Evolutionary conservation across 2,329 filamentous ascomycete species (phyloP).

Genomic region (Rachicladosporium sp.): DNA sequence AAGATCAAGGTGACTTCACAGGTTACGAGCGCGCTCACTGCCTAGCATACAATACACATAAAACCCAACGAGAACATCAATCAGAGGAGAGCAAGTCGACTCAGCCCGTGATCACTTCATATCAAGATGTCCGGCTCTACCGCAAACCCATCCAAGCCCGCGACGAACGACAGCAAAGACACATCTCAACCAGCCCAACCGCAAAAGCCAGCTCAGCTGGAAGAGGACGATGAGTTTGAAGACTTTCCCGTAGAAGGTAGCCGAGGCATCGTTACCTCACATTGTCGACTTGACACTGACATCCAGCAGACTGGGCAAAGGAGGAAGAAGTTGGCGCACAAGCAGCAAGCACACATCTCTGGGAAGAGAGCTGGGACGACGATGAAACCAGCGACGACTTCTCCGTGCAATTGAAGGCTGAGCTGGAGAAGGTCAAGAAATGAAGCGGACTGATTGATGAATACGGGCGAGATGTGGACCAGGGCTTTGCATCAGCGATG

Average conservation of each 20-base stretch:
- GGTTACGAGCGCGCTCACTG: too few relatives aligned
- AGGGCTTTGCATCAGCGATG: too few relatives aligned
- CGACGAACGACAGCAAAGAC: constrained; percentile 26
- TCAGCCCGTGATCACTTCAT: constrained; percentile 24
- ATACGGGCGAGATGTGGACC: too few relatives aligned
- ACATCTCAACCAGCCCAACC: constrained; percentile 40
- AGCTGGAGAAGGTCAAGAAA: constrained; percentile 63
- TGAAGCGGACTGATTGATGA: too few relatives aligned
- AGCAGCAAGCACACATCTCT: constrained; percentile 57
- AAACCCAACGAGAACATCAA: too few relatives aligned
- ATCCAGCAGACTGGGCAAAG: constrained; percentile 67
- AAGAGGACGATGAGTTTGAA: constrained; percentile 98
- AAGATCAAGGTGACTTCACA: too few relatives aligned
- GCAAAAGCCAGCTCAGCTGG: constrained; percentile 58
- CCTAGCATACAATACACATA: too few relatives aligned
- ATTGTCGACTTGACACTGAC: neutral
- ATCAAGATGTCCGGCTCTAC: constrained; percentile 16
- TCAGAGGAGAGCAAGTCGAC: too few relatives aligned
- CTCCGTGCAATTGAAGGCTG: constrained; percentile 83
- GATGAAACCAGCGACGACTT: constrained; percentile 97
- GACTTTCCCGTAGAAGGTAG: constrained; percentile 94
- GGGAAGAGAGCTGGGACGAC: constrained; percentile 99
- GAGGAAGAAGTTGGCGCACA: constrained; percentile 70
- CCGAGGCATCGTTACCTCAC: neutral
- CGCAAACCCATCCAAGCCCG: constrained; percentile 29